Evolutionary conservation across 352 stramenopile species (phyloP).

Genomic region (Phytopythium cucurbitacearum): DNA sequence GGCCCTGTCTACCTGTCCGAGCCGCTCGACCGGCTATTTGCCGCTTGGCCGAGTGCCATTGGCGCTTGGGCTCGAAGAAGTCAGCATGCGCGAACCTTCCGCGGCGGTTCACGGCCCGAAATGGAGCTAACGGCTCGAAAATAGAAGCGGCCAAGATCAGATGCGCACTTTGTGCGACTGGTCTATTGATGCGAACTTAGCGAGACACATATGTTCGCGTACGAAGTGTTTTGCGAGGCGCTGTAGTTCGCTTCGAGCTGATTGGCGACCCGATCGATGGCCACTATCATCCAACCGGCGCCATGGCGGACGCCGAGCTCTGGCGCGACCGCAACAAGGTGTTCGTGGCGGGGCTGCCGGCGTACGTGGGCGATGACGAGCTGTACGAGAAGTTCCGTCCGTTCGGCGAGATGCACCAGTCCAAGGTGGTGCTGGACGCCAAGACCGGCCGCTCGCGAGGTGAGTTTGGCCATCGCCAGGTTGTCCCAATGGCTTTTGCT

Average conservation of each 20-base stretch:
- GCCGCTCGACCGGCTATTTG: too few relatives aligned
- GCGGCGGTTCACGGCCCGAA: too few relatives aligned
- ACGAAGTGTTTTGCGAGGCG: too few relatives aligned
- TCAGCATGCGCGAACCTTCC: too few relatives aligned
- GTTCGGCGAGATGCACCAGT: conserved; percentile 84
- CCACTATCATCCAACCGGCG: not conserved
- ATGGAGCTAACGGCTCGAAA: too few relatives aligned
- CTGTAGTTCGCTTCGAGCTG: too few relatives aligned
- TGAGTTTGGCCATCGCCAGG: not conserved
- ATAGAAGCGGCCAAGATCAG: not conserved
- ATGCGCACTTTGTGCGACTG: not conserved
- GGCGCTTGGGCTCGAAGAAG: too few relatives aligned
- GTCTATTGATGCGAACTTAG: not conserved
- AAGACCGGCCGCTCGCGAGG: conserved; percentile 53
- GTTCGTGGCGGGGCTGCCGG: conserved; percentile 72
- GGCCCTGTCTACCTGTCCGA: too few relatives aligned
- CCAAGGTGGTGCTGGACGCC: conserved; percentile 76
- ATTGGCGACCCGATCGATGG: not conserved
- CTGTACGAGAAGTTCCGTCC: conserved; percentile 68
- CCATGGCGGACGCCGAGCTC: conserved; percentile 60
- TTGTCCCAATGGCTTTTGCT: too few relatives aligned
- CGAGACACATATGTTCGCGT: not conserved
- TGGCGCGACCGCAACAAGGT: conserved; percentile 89
- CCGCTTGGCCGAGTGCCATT: too few relatives aligned
- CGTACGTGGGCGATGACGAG: conserved; percentile 56